These are phyloP conservation scores for Medicago truncatula DNA, from an alignment of 306 rosid genomes.

Conservation along the genomic window DNA sequence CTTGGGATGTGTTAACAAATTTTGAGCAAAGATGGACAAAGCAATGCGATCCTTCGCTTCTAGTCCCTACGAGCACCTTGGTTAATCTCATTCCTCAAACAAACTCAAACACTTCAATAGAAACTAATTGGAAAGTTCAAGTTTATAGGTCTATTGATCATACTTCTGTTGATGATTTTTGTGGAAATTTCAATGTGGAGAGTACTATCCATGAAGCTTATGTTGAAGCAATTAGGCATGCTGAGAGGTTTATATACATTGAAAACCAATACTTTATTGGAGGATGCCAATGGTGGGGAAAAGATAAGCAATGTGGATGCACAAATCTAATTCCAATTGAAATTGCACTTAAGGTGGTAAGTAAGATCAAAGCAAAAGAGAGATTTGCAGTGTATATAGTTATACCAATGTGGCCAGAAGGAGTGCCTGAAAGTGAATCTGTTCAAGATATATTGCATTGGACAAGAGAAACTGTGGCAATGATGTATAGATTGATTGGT, in stretches of 20 bases:
- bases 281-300: slow-evolving; percentile 85
- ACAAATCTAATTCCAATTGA: slow-evolving; percentile 81
- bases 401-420: slow-evolving; percentile 98
- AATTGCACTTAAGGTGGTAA: slow-evolving; percentile 82
- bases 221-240: slow-evolving; percentile 82
- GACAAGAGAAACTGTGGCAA: slow-evolving; percentile 82
- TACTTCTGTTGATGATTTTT: slow-evolving; percentile 56
- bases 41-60: slow-evolving; percentile 71
- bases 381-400: slow-evolving; percentile 81
- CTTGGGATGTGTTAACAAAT: slow-evolving; percentile 82
- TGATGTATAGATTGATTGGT: slow-evolving; percentile 88
- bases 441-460: slow-evolving; percentile 83
- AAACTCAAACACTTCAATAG: slow-evolving; percentile 43
- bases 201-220: slow-evolving; percentile 86
- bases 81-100: slow-evolving; percentile 49
- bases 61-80: slow-evolving; percentile 62
- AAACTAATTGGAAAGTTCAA: slow-evolving; percentile 82
- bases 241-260: slow-evolving; percentile 89
- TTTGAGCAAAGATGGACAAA: slow-evolving; percentile 92
- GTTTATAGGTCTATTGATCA: slow-evolving; percentile 85
- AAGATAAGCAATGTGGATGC: slow-evolving; percentile 69
- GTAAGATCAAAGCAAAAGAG: slow-evolving; percentile 80
- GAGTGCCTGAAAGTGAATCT: slow-evolving; percentile 72
- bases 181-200: slow-evolving; percentile 62
- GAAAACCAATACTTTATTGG: slow-evolving; percentile 95